A percentile compares a stretch with the other conserved stretches of the same genome.
Evolutionary conservation across 768 basidiomycete species (phyloP).

Genomic region (Lactarius sanguifluus): DNA sequence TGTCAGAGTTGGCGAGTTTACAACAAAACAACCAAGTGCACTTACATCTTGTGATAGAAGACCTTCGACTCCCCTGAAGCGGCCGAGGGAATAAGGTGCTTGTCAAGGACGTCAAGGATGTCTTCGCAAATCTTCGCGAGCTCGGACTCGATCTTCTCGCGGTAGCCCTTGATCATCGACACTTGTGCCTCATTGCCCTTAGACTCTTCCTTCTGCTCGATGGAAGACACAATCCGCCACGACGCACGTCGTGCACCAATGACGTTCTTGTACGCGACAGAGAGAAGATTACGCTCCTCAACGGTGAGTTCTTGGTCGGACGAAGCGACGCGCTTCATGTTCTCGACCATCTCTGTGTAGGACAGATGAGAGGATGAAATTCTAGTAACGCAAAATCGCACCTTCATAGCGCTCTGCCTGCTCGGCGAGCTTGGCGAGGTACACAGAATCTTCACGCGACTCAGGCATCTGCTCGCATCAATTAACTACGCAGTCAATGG

Average conservation of each 20-base stretch:
- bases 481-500: slow-evolving; percentile 12
- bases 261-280: slow-evolving; percentile 99
- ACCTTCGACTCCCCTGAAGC: slow-evolving; percentile 97
- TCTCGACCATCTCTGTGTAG: slow-evolving; percentile 89
- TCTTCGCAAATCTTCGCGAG: slow-evolving; percentile 98
- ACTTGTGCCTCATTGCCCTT: slow-evolving; percentile 98
- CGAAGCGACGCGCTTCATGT: slow-evolving; percentile 98
- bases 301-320: slow-evolving; percentile 98
- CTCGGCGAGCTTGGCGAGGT: slow-evolving; percentile 99
- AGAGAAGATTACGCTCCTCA: slow-evolving; percentile 96
- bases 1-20: slow-evolving; percentile 11
- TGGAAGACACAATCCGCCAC: slow-evolving; percentile 97
- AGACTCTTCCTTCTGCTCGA: slow-evolving; percentile 99
- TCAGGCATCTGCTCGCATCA: slow-evolving; percentile 62
- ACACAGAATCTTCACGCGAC: slow-evolving; percentile 94
- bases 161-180: slow-evolving; percentile 95
- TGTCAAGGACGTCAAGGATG: slow-evolving; percentile 94
- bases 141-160: slow-evolving; percentile 97
- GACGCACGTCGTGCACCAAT: slow-evolving; percentile 98
- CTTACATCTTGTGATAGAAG: slow-evolving; percentile 99
- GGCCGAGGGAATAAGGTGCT: slow-evolving; percentile 96
- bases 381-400: slow-evolving; percentile 36
- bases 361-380: slow-evolving; percentile 24
- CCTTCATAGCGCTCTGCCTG: slow-evolving; percentile 99
- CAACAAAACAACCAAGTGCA: slow-evolving; percentile 14